Base-by-base conservation (phyloP, 2,329 filamentous ascomycete species). In the Alternaria solani region DNA sequence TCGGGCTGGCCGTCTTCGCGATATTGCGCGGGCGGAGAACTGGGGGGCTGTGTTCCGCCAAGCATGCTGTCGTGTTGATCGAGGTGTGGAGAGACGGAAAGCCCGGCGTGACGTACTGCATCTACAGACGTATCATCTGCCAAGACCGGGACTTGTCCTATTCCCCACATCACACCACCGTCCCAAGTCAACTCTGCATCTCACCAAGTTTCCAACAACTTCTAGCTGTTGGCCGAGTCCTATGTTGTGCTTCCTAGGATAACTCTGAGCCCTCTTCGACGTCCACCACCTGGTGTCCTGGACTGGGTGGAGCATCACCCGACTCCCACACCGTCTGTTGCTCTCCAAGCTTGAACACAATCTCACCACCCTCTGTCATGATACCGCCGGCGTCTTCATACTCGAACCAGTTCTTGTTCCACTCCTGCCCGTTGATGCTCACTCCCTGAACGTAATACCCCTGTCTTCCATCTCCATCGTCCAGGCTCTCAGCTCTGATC, bases 361-460 rank as follows among this genome's bases (percentile, higher is more conserved):
- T 76, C 51, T 77, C 75, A 5, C 76, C 77, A 1, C 76, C 76
- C 7, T 73, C 46, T 1, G 57, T 69, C 75, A 78, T 77, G 23
- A 77, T 73, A 0, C 69, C 72, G 1, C 69, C 74, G 0, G 61
- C 71, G 68, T 87, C 83, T 1, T 81, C 79, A 69, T 87, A 85
- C 56, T 82, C 79, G 18, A 88, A 79, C 86, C 86, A 87, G 55
- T 85, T 87, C 74, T 80, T 82, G 0, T 76, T 66, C 86, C 85
- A 87, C 0, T 57, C 2, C 54, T 83, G 58, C 0, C 84, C 85
- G 59, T 88, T 87, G 38, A 87, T 81, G 55, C 75, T 83, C 1
- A 88, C 75, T 2, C 79, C 79, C 66, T 87, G 84, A 5, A 88
- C 82, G 60, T 83, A 88, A 42, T 80, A 83, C 2, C 81, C 81